A percentile compares a stretch with the other conserved stretches of the same genome.
Conservation (phyloP, 176 grass and related monocot genomes). For the Tuctoria greenei region DNA sequence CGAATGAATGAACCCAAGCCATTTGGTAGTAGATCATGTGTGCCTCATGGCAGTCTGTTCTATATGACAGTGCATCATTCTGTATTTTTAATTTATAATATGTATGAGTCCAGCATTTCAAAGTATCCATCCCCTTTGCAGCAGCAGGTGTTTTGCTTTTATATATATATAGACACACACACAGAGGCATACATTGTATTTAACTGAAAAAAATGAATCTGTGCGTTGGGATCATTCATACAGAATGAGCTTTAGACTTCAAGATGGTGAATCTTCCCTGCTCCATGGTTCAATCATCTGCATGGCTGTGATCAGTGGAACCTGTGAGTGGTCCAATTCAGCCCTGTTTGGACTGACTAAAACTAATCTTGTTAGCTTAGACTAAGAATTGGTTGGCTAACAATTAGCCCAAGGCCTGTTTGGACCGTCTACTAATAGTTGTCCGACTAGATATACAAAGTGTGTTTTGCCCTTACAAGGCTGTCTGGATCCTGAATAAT, state of each 20-base stretch:
- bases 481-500: too few relatives aligned
- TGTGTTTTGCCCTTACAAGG: too few relatives aligned
- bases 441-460: too few relatives aligned
- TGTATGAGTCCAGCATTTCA: slow-evolving; percentile 11
- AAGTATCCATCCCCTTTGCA: not conserved
- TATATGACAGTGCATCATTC: not conserved
- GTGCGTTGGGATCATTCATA: not conserved
- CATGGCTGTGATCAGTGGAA: not conserved
- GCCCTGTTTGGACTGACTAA: too few relatives aligned
- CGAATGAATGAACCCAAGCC: slow-evolving; percentile 8
- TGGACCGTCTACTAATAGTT: too few relatives aligned
- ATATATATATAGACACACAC: not conserved
- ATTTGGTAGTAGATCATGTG: not conserved
- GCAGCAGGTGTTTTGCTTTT: too few relatives aligned
- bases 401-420: too few relatives aligned
- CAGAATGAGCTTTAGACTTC: not conserved
- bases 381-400: too few relatives aligned
- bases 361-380: too few relatives aligned
- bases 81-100: not conserved
- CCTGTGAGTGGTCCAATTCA: not conserved
- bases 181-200: not conserved
- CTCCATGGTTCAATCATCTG: not conserved
- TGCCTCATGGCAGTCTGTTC: not conserved
- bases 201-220: not conserved
- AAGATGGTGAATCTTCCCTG: not conserved